phyloP scores from a whole-genome alignment of 441 rosid genomes.

The Syzygium malaccense region DNA sequence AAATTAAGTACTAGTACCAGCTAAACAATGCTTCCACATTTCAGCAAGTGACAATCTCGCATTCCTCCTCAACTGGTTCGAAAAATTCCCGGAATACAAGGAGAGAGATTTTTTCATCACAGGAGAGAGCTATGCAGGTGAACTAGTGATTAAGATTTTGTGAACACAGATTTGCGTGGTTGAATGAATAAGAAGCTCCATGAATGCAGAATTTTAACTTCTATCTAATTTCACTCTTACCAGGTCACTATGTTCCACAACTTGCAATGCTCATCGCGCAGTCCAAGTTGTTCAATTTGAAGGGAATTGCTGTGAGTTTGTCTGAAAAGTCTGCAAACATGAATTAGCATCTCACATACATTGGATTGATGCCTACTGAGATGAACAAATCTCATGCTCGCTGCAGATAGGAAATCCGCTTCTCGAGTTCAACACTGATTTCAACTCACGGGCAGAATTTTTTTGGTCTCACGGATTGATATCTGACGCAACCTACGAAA shows the following conservation, averaged over 20 bases:
- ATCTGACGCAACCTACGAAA: background rate
- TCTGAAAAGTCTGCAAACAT: background rate
- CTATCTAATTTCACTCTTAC: background rate
- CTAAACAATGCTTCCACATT: background rate
- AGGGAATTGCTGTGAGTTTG: slow-evolving; percentile 31
- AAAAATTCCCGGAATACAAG: background rate
- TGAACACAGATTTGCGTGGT: background rate
- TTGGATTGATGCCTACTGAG: background rate
- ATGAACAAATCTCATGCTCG: background rate
- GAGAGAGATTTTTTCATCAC: slow-evolving; percentile 1
- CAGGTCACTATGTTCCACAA: background rate
- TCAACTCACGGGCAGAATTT: background rate
- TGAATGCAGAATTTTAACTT: background rate
- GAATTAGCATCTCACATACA: background rate
- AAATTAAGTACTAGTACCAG: background rate
- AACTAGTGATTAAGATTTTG: background rate
- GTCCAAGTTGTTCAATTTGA: background rate
- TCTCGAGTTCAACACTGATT: slow-evolving; percentile 3
- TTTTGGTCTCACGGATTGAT: slow-evolving; percentile 11
- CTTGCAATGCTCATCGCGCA: background rate
- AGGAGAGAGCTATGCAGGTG: slow-evolving; percentile 1
- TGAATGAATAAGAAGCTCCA: background rate
- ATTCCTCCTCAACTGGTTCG: background rate
- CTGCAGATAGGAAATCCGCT: slow-evolving; percentile 5
- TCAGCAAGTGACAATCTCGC: background rate